phyloP scores from a whole-genome alignment of 768 basidiomycete species.

The Phallus indusiatus region DNA sequence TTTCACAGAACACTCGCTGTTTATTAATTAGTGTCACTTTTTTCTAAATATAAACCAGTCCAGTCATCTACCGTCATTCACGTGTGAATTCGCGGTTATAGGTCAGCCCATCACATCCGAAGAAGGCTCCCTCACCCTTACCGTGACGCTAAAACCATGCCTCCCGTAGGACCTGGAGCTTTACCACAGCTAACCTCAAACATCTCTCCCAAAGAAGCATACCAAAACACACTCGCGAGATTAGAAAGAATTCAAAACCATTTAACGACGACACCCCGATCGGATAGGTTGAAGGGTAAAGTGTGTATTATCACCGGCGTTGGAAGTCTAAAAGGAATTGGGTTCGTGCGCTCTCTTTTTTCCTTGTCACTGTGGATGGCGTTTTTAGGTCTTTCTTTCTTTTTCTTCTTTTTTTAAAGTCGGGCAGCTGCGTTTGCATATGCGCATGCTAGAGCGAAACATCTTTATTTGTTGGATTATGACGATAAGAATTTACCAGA shows the following conservation, averaged over 20 bases:
- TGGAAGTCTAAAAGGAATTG: slow-evolving; percentile 80
- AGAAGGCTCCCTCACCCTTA: neutral
- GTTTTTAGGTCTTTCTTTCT: neutral
- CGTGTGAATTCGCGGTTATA: too few species aligned
- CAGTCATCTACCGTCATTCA: too few species aligned
- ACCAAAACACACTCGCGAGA: slow-evolving; percentile 53
- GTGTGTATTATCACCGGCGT: slow-evolving; percentile 86
- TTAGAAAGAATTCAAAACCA: slow-evolving; percentile 63
- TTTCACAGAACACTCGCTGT: too few species aligned
- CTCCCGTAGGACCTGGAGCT: neutral
- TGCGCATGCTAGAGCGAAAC: slow-evolving; percentile 75
- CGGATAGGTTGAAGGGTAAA: slow-evolving; percentile 56
- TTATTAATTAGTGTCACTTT: too few species aligned
- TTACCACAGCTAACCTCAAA: slow-evolving; percentile 3
- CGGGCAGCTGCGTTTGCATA: slow-evolving; percentile 64
- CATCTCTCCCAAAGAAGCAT: slow-evolving; percentile 33
- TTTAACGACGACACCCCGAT: slow-evolving; percentile 42
- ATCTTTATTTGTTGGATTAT: slow-evolving; percentile 71
- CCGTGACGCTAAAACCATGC: neutral
- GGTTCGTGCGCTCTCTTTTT: slow-evolving; percentile 36
- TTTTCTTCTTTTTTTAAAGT: too few species aligned
- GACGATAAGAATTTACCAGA: slow-evolving; percentile 56
- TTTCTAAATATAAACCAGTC: too few species aligned
- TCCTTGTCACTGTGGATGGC: neutral
- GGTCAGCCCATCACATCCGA: too few species aligned